Percentiles rank a stretch among this genome's conserved stretches.
These are phyloP conservation scores for barrel medic (Medicago truncatula) DNA, from an alignment of 306 rosid genomes.

Conservation along the genomic window MtrunA17r5.0-ANR NC_053049.1:15711501-15712000, in stretches of 20 bases:
- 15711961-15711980: neutral
- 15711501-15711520: neutral
- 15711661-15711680: neutral
- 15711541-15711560: slow-evolving; percentile 6
- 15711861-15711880: slow-evolving; percentile 15
- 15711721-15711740: slow-evolving; percentile 5
- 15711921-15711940: slow-evolving; percentile 12
- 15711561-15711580: slow-evolving; percentile 20
- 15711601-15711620: slow-evolving; percentile 3
- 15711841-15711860: slow-evolving; percentile 13
- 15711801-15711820: too few species aligned
- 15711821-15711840: neutral
- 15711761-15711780: neutral
- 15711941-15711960: neutral
- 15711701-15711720: neutral
- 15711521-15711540: neutral
- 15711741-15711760: neutral
- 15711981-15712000: neutral
- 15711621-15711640: neutral
- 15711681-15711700: neutral
- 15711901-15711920: slow-evolving; percentile 1
- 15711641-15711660: neutral
- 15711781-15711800: neutral
- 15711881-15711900: slow-evolving; percentile 10
- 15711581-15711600: neutral